A percentile compares a stretch with the other conserved stretches of the same genome.
Conservation (phyloP, 2,329 filamentous ascomycete genomes). For the Cladosporium cucumerinum region DNA sequence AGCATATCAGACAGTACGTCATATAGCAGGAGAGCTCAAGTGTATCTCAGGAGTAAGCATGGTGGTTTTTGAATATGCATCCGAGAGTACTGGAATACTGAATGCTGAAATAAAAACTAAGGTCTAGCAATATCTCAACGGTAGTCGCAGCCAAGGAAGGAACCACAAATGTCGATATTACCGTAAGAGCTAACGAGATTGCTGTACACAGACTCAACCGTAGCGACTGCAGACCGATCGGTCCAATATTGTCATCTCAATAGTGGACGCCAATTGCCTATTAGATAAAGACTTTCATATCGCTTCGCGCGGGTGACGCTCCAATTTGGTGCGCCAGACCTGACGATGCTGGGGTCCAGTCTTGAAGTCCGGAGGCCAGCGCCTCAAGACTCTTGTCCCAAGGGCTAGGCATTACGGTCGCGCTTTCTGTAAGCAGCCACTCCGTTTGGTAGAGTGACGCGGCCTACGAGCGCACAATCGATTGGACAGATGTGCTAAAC, state of each 20-base stretch:
- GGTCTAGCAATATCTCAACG: no score
- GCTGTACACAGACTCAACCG: no score
- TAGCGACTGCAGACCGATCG: not conserved
- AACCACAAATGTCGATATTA: no score
- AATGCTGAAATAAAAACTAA: no score
- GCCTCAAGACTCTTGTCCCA: slow-evolving; percentile 2
- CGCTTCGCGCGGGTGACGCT: not conserved
- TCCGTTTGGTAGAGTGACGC: not conserved
- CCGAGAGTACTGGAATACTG: no score
- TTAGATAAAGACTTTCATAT: not conserved
- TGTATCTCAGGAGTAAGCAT: no score
- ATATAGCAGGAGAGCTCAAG: no score
- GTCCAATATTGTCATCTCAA: not conserved
- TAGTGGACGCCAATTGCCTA: not conserved
- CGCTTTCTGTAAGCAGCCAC: not conserved
- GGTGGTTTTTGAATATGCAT: no score
- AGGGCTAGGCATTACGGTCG: slow-evolving; percentile 9
- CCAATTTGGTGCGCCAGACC: no score
- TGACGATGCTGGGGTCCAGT: not conserved
- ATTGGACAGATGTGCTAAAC: not conserved
- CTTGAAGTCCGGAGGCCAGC: not conserved
- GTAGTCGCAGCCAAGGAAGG: no score
- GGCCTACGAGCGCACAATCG: not conserved
- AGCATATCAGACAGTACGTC: no score
- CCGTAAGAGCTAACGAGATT: no score